These are phyloP conservation scores for Camellia granthamiana DNA, from an alignment of 148 eudicot species.

Conservation along the genomic window DNA sequence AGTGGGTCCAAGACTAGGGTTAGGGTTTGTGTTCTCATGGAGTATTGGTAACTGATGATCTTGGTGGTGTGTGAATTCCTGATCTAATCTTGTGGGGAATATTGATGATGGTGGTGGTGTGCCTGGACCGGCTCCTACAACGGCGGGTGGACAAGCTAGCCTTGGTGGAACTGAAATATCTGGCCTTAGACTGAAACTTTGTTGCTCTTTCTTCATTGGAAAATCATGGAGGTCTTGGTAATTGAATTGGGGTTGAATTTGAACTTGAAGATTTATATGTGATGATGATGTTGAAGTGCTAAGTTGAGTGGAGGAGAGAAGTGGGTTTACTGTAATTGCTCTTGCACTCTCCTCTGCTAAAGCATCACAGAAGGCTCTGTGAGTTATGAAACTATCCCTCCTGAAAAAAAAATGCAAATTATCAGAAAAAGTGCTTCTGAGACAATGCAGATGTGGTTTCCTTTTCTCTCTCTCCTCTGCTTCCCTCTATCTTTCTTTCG, in stretches of 20 bases:
- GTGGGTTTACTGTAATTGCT: conserved; percentile 38
- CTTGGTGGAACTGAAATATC: conserved; percentile 54
- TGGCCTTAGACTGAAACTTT: conserved; percentile 24
- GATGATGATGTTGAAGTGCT: conserved; percentile 24
- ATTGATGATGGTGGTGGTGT: conserved; percentile 25
- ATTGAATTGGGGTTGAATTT: conserved; percentile 31
- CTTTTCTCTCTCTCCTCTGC: not conserved
- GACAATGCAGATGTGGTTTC: conserved; percentile 4
- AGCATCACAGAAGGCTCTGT: conserved; percentile 89
- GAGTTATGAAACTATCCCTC: conserved; percentile 92
- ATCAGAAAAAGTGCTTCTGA: not conserved
- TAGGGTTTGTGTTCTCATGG: conserved; percentile 42
- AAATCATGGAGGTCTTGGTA: conserved; percentile 25
- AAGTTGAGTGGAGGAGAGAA: conserved; percentile 26
- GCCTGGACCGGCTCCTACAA: conserved; percentile 10
- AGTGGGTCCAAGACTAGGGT: conserved; percentile 48
- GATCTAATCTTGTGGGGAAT: conserved; percentile 20
- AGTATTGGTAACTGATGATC: no score
- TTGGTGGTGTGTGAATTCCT: not conserved
- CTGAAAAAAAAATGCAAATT: conserved; percentile 30
- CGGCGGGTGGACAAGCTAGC: conserved; percentile 29
- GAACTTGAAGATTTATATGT: conserved; percentile 28
- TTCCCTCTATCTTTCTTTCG: not conserved
- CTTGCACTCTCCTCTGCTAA: conserved; percentile 78
- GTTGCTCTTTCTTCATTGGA: conserved; percentile 57